A percentile compares a stretch with the other conserved stretches of the same genome.
Evolutionary conservation across 2,329 filamentous ascomycete genomes (phyloP).

Genomic region (Calonectria naviculata): DNA sequence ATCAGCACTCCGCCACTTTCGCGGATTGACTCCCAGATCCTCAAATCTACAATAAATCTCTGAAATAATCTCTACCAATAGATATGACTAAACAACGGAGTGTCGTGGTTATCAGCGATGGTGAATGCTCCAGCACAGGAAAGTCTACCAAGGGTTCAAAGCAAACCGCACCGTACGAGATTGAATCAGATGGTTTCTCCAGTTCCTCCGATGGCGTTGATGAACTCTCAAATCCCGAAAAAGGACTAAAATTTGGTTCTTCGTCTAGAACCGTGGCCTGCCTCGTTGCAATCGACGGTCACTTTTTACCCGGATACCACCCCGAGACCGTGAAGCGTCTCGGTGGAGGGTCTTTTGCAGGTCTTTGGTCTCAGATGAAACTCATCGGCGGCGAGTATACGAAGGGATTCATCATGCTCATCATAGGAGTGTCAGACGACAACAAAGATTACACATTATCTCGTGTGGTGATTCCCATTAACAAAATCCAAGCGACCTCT

Average conservation of each 20-base stretch:
- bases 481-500: neutral
- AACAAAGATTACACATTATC: neutral
- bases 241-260: neutral
- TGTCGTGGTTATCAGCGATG: neutral
- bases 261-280: neutral
- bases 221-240: neutral
- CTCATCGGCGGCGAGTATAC: neutral
- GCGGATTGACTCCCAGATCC: too few species aligned
- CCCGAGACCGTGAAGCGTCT: neutral
- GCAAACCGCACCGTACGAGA: neutral
- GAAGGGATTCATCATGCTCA: neutral
- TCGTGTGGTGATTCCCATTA: neutral
- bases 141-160: neutral
- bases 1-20: neutral
- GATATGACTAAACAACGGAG: neutral
- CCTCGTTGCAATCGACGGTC: neutral
- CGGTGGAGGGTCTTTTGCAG: neutral
- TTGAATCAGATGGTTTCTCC: neutral
- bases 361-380: neutral
- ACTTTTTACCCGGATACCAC: neutral
- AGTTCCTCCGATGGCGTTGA: neutral
- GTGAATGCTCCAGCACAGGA: neutral
- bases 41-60: neutral
- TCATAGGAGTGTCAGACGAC: neutral
- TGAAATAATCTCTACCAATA: neutral